Evolutionary conservation across 169 alveolate genomes (phyloP).

Genomic region (Pseudocohnilembus persalinus): DNA sequence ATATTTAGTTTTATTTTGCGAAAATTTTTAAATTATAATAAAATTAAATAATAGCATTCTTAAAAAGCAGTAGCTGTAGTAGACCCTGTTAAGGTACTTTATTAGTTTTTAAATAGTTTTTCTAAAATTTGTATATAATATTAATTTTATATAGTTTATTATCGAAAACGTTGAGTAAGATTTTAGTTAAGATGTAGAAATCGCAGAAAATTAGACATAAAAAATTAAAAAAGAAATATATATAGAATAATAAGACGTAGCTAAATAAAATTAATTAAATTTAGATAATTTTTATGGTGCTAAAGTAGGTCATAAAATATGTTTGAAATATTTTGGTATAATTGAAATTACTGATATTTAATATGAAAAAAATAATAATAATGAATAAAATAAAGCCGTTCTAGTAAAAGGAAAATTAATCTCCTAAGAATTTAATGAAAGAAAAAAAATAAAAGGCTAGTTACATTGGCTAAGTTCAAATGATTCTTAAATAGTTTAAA

Average conservation of each 20-base stretch:
- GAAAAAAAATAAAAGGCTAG: slow-evolving; percentile 73
- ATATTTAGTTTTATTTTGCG: background rate
- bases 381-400: slow-evolving; percentile 39
- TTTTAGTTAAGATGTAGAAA: slow-evolving; percentile 61
- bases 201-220: slow-evolving; percentile 63
- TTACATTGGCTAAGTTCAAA: slow-evolving; percentile 86
- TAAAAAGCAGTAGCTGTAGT: slow-evolving; percentile 84
- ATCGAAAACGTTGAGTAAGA: slow-evolving; percentile 58
- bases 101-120: too few relatives aligned
- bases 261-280: slow-evolving; percentile 37
- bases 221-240: slow-evolving; percentile 48
- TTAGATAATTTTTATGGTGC: slow-evolving; percentile 73
- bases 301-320: slow-evolving; percentile 73
- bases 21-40: too few relatives aligned
- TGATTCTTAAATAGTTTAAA: slow-evolving; percentile 66
- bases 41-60: too few relatives aligned
- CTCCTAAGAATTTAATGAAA: slow-evolving; percentile 53
- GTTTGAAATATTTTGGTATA: slow-evolving; percentile 76
- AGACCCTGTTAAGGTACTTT: slow-evolving; percentile 87
- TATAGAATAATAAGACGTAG: slow-evolving; percentile 62
- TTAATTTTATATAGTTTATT: too few relatives aligned
- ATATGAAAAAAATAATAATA: slow-evolving; percentile 44
- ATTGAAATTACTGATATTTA: slow-evolving; percentile 60
- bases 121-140: too few relatives aligned
- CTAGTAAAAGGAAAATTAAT: slow-evolving; percentile 47